Evolutionary conservation across 768 basidiomycete species (phyloP).

Genomic region (Macrocybe gigantea): DNA sequence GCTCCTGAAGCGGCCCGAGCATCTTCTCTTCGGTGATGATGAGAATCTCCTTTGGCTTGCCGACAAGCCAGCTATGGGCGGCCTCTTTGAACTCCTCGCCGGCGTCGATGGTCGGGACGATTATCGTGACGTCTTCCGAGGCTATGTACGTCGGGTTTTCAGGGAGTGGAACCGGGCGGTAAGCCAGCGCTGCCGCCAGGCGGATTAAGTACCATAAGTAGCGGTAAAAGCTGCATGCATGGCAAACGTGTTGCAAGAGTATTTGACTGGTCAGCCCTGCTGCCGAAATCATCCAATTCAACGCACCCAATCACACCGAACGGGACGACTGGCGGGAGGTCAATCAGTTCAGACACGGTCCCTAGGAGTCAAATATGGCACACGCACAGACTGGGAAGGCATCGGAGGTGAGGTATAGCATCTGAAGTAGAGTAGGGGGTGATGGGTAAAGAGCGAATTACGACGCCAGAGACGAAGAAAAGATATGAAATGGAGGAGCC

Average conservation of each 20-base stretch:
- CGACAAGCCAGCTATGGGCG: conserved; percentile 87
- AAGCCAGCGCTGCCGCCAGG: conserved; percentile 68
- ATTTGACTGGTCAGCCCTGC: not conserved
- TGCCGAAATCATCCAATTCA: not conserved
- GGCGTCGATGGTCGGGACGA: conserved; percentile 94
- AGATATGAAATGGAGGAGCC: not conserved
- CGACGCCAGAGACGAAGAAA: conserved; percentile 29
- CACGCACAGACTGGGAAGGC: conserved; percentile 85
- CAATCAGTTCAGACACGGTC: conserved; percentile 10
- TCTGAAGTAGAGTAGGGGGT: conserved; percentile 24
- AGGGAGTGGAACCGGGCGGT: conserved; percentile 86
- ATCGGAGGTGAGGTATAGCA: conserved; percentile 90
- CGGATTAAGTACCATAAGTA: conserved; percentile 93
- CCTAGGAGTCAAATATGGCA: not conserved
- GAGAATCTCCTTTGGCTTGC: conserved; percentile 78
- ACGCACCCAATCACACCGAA: conserved; percentile 82
- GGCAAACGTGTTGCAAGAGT: conserved; percentile 8
- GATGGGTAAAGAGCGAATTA: conserved; percentile 32
- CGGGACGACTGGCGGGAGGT: conserved; percentile 65
- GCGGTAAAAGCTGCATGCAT: conserved; percentile 69
- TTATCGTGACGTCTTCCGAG: conserved; percentile 91
- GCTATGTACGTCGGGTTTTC: conserved; percentile 89
- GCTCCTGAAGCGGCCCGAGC: conserved; percentile 81
- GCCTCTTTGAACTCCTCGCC: conserved; percentile 95
- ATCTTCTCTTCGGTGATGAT: conserved; percentile 83